Percentiles rank a stretch among this genome's conserved stretches.
phyloP scores from a whole-genome alignment of 306 rosid species.

The Medicago arabica region DNA sequence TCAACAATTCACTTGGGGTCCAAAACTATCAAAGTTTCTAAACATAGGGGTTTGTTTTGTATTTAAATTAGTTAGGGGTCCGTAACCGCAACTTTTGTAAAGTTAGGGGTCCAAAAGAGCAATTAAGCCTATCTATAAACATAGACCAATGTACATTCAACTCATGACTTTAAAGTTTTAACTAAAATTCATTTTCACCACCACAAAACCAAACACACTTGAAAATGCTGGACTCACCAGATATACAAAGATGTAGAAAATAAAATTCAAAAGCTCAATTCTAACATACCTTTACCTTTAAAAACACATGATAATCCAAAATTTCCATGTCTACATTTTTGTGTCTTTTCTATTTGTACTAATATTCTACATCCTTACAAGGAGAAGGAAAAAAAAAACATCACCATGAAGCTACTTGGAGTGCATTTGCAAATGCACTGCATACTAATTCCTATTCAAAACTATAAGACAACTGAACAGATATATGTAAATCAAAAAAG shows the following conservation, averaged over 20 bases:
- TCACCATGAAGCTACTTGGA: conserved; percentile 21
- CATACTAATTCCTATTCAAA: conserved; percentile 13
- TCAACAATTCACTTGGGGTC: too few relatives aligned
- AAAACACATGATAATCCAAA: conserved; percentile 10
- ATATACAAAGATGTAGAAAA: not conserved
- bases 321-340: conserved; percentile 7
- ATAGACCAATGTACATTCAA: not conserved
- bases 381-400: conserved; percentile 1
- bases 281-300: not conserved
- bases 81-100: too few relatives aligned
- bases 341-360: conserved; percentile 1
- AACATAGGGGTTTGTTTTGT: too few relatives aligned
- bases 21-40: too few relatives aligned
- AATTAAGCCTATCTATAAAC: not conserved
- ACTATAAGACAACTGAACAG: not conserved
- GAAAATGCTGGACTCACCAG: not conserved
- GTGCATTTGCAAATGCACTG: conserved; percentile 12
- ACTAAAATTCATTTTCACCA: not conserved
- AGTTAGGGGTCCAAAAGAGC: too few relatives aligned
- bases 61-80: too few relatives aligned
- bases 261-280: not conserved
- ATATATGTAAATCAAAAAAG: conserved; percentile 14
- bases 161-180: not conserved
- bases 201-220: not conserved
- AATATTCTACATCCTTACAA: not conserved